Evolutionary conservation across 1,139 yeast genomes (phyloP).

Genomic region (Saccharomyces hybrid): DNA sequence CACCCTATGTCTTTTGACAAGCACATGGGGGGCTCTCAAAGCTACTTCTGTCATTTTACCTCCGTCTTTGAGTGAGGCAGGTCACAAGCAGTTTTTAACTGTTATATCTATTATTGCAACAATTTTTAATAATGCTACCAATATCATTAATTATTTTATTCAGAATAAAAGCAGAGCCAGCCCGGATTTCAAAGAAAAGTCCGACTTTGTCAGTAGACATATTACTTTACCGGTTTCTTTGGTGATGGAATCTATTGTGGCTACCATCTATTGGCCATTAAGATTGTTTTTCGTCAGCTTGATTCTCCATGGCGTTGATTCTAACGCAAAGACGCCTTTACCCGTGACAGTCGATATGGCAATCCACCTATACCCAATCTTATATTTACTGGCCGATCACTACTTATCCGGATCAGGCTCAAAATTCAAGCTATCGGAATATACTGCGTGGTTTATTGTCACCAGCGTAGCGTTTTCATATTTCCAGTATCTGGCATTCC

Average conservation of each 20-base stretch:
- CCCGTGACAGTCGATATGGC: slow-evolving; percentile 48
- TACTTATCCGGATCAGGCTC: slow-evolving; percentile 47
- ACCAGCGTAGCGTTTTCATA: slow-evolving; percentile 40
- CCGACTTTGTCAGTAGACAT: slow-evolving; percentile 20
- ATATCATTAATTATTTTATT: slow-evolving; percentile 17
- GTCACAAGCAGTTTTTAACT: slow-evolving; percentile 63
- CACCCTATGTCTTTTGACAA: slow-evolving; percentile 17
- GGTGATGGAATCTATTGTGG: slow-evolving; percentile 52
- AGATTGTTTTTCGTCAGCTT: slow-evolving; percentile 43
- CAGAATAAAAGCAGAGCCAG: slow-evolving; percentile 6
- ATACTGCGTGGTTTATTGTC: slow-evolving; percentile 38
- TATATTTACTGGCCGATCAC: slow-evolving; percentile 42
- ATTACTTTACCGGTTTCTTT: slow-evolving; percentile 39
- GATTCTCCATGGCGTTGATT: slow-evolving; percentile 33
- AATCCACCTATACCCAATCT: slow-evolving; percentile 53
- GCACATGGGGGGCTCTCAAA: slow-evolving; percentile 25
- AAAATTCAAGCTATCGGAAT: slow-evolving; percentile 29
- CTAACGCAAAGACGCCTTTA: slow-evolving; percentile 27
- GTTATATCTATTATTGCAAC: slow-evolving; percentile 49
- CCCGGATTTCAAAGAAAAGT: neutral
- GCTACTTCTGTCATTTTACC: slow-evolving; percentile 39
- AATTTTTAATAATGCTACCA: slow-evolving; percentile 31
- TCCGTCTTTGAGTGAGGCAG: slow-evolving; percentile 43
- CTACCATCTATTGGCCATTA: slow-evolving; percentile 60
- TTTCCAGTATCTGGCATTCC: slow-evolving; percentile 44